Percentiles rank a stretch among this genome's conserved stretches.
These are phyloP conservation scores for Euphorbia celastroides DNA, from an alignment of 441 rosid species.

Conservation along the genomic window DNA sequence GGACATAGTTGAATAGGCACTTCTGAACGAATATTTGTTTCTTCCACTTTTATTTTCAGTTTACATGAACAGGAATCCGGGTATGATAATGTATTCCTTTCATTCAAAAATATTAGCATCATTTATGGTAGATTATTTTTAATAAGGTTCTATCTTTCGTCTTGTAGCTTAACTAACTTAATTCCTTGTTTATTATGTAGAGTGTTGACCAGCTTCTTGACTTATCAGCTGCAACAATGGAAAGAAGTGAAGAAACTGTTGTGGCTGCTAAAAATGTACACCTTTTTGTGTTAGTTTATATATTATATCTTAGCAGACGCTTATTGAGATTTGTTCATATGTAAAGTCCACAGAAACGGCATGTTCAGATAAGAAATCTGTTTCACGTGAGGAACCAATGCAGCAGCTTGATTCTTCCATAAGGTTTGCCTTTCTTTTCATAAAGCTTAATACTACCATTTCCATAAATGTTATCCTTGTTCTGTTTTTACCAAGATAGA, in stretches of 20 bases:
- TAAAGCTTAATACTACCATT: not conserved
- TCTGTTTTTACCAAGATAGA: not conserved
- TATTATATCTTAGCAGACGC: not conserved
- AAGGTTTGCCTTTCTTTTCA: slow-evolving; percentile 9
- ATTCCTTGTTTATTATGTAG: slow-evolving; percentile 28
- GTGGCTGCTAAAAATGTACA: slow-evolving; percentile 31
- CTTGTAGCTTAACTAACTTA: not conserved
- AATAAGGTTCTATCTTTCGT: not conserved
- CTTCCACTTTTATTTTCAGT: not conserved
- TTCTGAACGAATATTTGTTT: not conserved
- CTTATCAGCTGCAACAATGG: slow-evolving; percentile 34
- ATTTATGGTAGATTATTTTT: not conserved
- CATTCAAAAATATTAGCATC: not conserved
- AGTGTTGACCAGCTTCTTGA: slow-evolving; percentile 47
- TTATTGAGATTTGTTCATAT: not conserved
- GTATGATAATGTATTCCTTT: not conserved
- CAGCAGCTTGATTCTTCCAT: not conserved
- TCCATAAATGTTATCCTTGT: not conserved
- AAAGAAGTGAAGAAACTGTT: slow-evolving; percentile 36
- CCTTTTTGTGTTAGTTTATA: not conserved
- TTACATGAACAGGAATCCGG: not conserved
- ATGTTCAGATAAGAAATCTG: not conserved
- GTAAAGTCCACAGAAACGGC: slow-evolving; percentile 5
- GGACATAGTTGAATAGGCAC: too few relatives aligned
- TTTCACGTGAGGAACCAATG: slow-evolving; percentile 1